These are phyloP conservation scores for Candida peoriensis DNA, from an alignment of 805 yeast genomes.

Conservation along the genomic window DNA sequence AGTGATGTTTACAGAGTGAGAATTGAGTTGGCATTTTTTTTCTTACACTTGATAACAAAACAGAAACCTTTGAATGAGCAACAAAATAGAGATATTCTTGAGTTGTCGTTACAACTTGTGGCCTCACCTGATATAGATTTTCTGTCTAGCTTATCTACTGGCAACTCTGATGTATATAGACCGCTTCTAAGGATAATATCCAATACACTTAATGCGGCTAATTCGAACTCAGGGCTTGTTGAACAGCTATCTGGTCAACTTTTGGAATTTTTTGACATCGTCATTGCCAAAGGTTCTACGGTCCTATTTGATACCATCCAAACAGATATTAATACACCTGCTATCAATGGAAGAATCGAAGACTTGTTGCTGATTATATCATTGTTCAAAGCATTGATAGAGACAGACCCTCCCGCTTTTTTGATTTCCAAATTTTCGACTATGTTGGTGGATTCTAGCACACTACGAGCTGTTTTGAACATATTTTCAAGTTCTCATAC, in stretches of 20 bases:
- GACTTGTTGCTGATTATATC: conserved; percentile 62
- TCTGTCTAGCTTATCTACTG: conserved; percentile 34
- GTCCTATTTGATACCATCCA: conserved; percentile 54
- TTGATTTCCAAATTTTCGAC: conserved; percentile 47
- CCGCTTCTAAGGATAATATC: conserved; percentile 57
- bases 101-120: conserved; percentile 38
- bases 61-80: conserved; percentile 11
- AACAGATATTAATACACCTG: conserved; percentile 39
- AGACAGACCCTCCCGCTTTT: conserved; percentile 40
- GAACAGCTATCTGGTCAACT: conserved; percentile 47
- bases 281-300: conserved; percentile 63
- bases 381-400: conserved; percentile 53
- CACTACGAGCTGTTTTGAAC: conserved; percentile 56
- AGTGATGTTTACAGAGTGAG: conserved; percentile 53
- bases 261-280: conserved; percentile 52
- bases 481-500: conserved; percentile 66
- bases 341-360: conserved; percentile 46
- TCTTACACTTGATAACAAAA: conserved; percentile 14
- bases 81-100: conserved; percentile 18
- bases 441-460: conserved; percentile 50
- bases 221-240: conserved; percentile 36
- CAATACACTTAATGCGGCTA: conserved; percentile 41
- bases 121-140: conserved; percentile 46
- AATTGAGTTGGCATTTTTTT: conserved; percentile 58
- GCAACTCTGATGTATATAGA: conserved; percentile 41